Conservation (phyloP, 306 rosid genomes). For the Quercus parvula region DNA sequence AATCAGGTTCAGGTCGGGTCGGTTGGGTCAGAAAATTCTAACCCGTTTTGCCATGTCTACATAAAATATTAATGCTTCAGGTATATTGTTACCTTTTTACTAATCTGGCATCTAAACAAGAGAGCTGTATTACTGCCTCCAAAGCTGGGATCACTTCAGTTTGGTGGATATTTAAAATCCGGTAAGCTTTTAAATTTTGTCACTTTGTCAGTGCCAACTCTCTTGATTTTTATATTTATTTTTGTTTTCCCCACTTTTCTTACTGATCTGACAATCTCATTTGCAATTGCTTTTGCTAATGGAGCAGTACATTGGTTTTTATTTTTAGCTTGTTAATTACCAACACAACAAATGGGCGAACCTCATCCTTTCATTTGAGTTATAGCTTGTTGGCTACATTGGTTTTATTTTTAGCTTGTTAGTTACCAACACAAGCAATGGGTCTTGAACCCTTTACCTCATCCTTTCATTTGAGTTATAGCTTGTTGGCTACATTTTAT, state of each 20-base stretch:
- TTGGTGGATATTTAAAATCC: constrained; percentile 81
- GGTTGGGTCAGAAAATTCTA: too few relatives aligned
- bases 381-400: background rate
- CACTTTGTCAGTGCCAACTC: background rate
- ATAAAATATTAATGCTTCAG: constrained; percentile 38
- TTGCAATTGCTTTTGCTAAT: background rate
- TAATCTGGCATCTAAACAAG: constrained; percentile 80
- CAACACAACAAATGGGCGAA: too few relatives aligned
- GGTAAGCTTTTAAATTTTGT: constrained; percentile 36
- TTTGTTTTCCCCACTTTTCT: background rate
- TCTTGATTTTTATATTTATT: background rate
- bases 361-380: too few relatives aligned
- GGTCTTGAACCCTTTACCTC: too few relatives aligned
- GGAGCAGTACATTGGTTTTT: background rate
- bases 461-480: too few relatives aligned
- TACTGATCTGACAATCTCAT: background rate
- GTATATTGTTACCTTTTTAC: constrained; percentile 67
- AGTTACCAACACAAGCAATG: too few relatives aligned
- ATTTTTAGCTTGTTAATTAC: too few relatives aligned
- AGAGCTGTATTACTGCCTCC: constrained; percentile 79
- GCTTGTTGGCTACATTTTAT: background rate
- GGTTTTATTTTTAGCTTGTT: too few relatives aligned
- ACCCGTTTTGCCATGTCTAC: too few relatives aligned
- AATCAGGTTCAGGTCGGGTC: too few relatives aligned
- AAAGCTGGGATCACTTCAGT: constrained; percentile 75